Conservation (phyloP, 768 basidiomycete genomes). For the Mycena filopes region DNA sequence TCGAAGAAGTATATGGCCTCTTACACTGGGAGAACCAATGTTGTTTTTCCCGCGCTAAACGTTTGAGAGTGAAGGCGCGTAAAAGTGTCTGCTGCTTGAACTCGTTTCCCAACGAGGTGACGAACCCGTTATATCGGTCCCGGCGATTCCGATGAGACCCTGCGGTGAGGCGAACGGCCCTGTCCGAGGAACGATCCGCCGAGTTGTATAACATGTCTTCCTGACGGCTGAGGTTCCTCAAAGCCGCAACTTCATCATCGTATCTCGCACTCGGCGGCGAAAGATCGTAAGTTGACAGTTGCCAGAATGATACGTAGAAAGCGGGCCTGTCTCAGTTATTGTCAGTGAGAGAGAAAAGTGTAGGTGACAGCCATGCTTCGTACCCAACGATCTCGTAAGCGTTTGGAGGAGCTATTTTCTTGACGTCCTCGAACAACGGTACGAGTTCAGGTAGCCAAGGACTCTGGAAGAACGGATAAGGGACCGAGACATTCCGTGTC, state of each 20-base stretch:
- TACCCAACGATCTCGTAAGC: conserved; percentile 78
- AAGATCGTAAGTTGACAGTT: conserved; percentile 91
- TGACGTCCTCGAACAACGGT: conserved; percentile 79
- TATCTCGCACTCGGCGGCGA: conserved; percentile 81
- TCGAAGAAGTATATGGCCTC: conserved; percentile 9
- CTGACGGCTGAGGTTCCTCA: conserved; percentile 71
- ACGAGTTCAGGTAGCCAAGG: conserved; percentile 86
- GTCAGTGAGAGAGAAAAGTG: conserved; percentile 7
- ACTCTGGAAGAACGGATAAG: conserved; percentile 52
- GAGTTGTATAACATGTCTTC: conserved; percentile 71
- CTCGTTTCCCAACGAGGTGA: conserved; percentile 70
- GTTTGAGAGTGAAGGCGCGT: conserved; percentile 79
- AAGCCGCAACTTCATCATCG: conserved; percentile 74
- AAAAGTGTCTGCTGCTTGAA: conserved; percentile 80
- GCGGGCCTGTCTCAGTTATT: conserved; percentile 66
- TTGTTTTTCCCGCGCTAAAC: conserved; percentile 78
- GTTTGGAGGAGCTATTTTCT: conserved; percentile 73
- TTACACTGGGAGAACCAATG: conserved; percentile 84
- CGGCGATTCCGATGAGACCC: conserved; percentile 67
- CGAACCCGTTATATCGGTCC: conserved; percentile 73
- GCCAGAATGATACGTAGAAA: conserved; percentile 98
- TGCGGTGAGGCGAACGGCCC: conserved; percentile 67
- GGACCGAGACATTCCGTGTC: neutral
- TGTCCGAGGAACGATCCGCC: conserved; percentile 80
- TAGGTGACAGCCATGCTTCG: neutral